Base-by-base conservation (phyloP, 2,329 filamentous ascomycete species). In the Fusarium armeniacum region DNA sequence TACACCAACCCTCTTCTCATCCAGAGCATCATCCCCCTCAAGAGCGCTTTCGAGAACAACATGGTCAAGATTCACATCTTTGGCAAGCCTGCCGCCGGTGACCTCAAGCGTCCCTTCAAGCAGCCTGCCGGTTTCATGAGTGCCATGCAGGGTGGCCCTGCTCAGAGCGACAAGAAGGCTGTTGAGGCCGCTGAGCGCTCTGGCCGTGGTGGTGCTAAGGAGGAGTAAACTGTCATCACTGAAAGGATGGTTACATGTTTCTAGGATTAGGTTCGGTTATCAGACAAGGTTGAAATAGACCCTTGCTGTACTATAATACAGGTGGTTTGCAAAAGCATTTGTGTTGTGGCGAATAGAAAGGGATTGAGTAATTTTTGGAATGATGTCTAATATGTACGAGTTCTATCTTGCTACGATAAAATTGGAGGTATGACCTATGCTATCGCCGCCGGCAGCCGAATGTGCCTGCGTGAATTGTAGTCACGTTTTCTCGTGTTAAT, bases 1-100 rank as follows among this genome's bases (percentile, higher is more conserved):
- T 99, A 98, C 91, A 98, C 94, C 85, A 99, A 98, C 90, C 96
- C 96, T 43, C 92, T 99, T 53, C 86, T 98, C 77, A 97, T 99
- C 85, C 96, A 99, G 89, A 97, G 92, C 81, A 97, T 99, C 84
- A 96, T 99, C 79, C 96, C 96, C 35, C 86, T 98, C 82, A 99
- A 99, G 91, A 88, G 92, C 79, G 95, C 94, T 46, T 88, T 99
- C 82, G 96, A 99, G 87, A 88, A 91, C 84, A 98, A 98, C 87
- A 86, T 98, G 76, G 89, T 96, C 86, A 98, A 98, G 89, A 95
- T 99, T 78, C 92, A 98, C 83, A 74, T 99, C 70, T 92, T 94
- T 71, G 94, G 94, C 77, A 86, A 96, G 81, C 89, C 95, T 40
- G 95, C 96, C 41, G 88, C 85, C 61, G 96, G 95, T 57, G 96